Evolutionary conservation across 768 basidiomycete genomes (phyloP).

Genomic region (Sarcodon sp.): DNA sequence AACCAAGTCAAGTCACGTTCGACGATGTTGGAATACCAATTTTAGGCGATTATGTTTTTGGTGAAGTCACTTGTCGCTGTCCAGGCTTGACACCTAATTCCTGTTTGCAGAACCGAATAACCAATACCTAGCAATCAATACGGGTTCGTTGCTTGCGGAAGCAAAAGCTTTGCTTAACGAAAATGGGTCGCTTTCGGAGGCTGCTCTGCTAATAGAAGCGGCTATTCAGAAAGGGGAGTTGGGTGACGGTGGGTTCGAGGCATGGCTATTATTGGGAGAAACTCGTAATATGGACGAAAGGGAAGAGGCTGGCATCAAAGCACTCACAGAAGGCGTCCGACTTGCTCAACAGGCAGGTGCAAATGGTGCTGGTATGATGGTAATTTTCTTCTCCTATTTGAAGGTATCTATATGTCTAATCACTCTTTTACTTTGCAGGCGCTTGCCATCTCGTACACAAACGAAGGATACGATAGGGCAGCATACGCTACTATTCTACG

Average conservation of each 20-base stretch:
- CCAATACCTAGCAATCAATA: conserved; percentile 43
- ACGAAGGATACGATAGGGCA: conserved; percentile 82
- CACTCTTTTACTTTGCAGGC: conserved; percentile 36
- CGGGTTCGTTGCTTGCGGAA: conserved; percentile 41
- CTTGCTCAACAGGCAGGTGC: conserved; percentile 51
- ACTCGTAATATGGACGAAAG: conserved; percentile 84
- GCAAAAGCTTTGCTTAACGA: conserved; percentile 68
- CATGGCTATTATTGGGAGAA: conserved; percentile 89
- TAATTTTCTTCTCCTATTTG: conserved; percentile 20
- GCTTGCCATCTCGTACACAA: conserved; percentile 91
- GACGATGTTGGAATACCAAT: conserved; percentile 68
- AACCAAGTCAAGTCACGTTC: conserved; percentile 28
- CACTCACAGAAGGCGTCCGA: conserved; percentile 60
- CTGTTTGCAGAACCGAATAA: conserved; percentile 51
- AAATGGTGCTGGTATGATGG: conserved; percentile 64
- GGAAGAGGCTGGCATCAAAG: conserved; percentile 72
- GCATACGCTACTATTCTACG: conserved; percentile 78
- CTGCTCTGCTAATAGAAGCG: conserved; percentile 78
- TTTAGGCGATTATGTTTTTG: conserved; percentile 64
- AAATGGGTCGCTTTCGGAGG: conserved; percentile 83
- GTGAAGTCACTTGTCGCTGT: conserved; percentile 28
- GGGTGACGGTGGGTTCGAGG: conserved; percentile 74
- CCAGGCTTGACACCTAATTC: conserved; percentile 2
- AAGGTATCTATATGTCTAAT: conserved; percentile 4
- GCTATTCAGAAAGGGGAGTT: conserved; percentile 76